Conservation (phyloP, 106 monocot genomes). For the Hemerocallis citrina region DNA sequence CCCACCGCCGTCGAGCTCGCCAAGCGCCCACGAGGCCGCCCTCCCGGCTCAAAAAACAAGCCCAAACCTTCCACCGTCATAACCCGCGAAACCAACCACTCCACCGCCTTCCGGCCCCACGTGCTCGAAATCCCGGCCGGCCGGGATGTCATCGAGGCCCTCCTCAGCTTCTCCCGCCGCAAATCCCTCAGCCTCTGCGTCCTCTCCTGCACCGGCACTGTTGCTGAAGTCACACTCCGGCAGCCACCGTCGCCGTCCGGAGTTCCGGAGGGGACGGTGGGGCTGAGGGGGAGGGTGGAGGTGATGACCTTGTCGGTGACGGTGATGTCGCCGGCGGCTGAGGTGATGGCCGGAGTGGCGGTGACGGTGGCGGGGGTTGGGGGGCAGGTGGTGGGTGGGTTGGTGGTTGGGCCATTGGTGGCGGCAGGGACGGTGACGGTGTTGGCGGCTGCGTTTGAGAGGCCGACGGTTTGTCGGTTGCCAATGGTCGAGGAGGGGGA, state of each 20-base stretch:
- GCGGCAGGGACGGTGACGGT: constrained; percentile 50
- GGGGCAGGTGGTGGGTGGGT: constrained; percentile 64
- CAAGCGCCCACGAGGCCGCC: constrained; percentile 42
- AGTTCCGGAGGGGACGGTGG: constrained; percentile 5
- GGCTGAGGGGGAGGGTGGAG: constrained; percentile 46
- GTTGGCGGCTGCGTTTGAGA: constrained; percentile 41
- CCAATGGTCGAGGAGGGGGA: constrained; percentile 57
- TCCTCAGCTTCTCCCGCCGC: constrained; percentile 38
- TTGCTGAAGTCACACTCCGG: constrained; percentile 50
- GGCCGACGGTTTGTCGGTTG: constrained; percentile 42
- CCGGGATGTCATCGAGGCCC: constrained; percentile 39
- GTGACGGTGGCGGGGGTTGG: constrained; percentile 56
- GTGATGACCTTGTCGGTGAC: constrained; percentile 57
- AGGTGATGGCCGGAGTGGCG: constrained; percentile 22
- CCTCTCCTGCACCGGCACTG: constrained; percentile 43
- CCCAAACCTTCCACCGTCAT: constrained; percentile 56
- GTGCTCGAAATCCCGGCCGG: constrained; percentile 63
- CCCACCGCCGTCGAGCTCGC: constrained; percentile 23
- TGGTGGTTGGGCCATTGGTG: constrained; percentile 43
- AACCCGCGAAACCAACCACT: constrained; percentile 24
- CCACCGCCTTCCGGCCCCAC: constrained; percentile 44
- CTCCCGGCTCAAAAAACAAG: constrained; percentile 72
- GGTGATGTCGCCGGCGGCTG: constrained; percentile 28
- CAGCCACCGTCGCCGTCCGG: constrained; percentile 15
- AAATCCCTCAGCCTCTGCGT: constrained; percentile 45